phyloP scores from a whole-genome alignment of 495 filamentous ascomycete genomes.

The Xylaria scruposa region DNA sequence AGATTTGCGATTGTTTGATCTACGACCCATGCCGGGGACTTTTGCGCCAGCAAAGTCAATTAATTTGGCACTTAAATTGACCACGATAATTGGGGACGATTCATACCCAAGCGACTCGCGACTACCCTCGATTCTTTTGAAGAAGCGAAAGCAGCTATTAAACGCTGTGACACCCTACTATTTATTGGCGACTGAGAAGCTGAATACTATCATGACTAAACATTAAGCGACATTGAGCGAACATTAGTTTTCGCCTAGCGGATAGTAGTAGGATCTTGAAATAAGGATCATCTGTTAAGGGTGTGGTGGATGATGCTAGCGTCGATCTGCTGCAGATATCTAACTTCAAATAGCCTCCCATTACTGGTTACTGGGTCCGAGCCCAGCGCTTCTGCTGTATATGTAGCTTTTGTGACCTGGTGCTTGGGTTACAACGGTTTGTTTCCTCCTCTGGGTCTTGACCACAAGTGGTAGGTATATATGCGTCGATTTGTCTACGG shows the following conservation, averaged over 20 bases:
- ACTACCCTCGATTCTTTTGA: not conserved
- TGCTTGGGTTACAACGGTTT: not conserved
- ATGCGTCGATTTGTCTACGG: not conserved
- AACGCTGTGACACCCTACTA: not conserved
- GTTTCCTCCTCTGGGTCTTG: not conserved
- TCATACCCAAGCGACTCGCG: not conserved
- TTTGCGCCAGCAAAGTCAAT: not conserved
- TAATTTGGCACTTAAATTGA: not conserved
- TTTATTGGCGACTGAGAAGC: not conserved
- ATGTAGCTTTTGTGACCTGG: not conserved
- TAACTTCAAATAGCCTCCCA: not conserved
- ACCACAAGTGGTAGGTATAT: not conserved
- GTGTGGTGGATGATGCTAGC: slow-evolving; percentile 16
- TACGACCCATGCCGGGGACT: not conserved
- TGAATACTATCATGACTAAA: not conserved
- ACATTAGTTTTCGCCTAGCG: not conserved
- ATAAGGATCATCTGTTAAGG: slow-evolving; percentile 14
- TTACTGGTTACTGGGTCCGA: not conserved
- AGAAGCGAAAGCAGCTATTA: not conserved
- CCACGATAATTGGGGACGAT: not conserved
- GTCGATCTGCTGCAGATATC: slow-evolving; percentile 22
- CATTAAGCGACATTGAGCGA: not conserved
- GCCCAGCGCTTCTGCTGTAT: not conserved
- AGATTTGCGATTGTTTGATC: not conserved
- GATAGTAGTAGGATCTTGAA: not conserved